Conservation (phyloP, 176 grass and related monocot species). For the Puccinellia tenuiflora region DNA sequence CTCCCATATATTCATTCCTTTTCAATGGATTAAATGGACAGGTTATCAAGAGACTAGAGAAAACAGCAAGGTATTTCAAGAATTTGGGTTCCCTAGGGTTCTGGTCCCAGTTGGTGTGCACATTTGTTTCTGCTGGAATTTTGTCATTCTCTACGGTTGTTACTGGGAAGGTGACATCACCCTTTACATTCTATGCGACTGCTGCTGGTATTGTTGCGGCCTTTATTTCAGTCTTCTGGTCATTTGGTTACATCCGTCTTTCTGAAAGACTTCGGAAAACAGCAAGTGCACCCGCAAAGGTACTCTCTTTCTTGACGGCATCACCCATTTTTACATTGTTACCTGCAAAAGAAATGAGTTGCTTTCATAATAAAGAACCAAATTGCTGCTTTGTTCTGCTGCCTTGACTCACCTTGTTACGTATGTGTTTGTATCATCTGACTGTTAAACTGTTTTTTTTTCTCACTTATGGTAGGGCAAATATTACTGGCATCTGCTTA, state of each 20-base stretch:
- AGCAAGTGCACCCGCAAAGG: conserved; percentile 84
- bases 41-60: conserved; percentile 83
- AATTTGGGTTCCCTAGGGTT: conserved; percentile 81
- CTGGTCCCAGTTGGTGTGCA: conserved; percentile 88
- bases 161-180: conserved; percentile 65
- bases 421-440: neutral
- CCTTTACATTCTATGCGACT: conserved; percentile 87
- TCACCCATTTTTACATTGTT: neutral
- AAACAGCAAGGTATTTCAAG: conserved; percentile 90
- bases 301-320: conserved; percentile 12
- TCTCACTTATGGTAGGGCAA: neutral
- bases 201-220: conserved; percentile 66
- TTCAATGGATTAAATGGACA: conserved; percentile 26
- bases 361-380: neutral
- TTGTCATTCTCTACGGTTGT: conserved; percentile 84
- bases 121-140: conserved; percentile 77
- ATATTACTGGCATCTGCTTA: neutral
- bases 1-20: neutral
- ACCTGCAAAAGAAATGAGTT: neutral
- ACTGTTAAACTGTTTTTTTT: neutral
- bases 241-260: conserved; percentile 88
- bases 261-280: conserved; percentile 80
- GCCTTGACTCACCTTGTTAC: neutral
- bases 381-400: neutral
- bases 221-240: conserved; percentile 98